Percentiles rank a stretch among this genome's conserved stretches.
phyloP scores from a whole-genome alignment of 371 early-diverging fungal species.

The Mucor circinelloides region DNA sequence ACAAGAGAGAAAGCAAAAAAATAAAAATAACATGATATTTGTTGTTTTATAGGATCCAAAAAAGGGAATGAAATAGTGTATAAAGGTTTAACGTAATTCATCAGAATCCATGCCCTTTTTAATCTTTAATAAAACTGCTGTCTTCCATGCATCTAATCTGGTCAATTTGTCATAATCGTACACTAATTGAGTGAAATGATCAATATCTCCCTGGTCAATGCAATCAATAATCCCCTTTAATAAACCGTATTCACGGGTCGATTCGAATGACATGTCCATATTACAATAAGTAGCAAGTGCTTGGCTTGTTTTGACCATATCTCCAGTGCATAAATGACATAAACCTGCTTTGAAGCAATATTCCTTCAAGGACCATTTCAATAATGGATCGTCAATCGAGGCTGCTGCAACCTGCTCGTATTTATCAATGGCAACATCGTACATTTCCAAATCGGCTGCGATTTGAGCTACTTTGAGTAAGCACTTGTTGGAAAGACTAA shows the following conservation, averaged over 20 bases:
- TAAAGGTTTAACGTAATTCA: constrained; percentile 36
- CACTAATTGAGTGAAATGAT: constrained; percentile 81
- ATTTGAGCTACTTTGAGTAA: constrained; percentile 89
- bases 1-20: not conserved
- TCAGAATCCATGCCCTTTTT: constrained; percentile 61
- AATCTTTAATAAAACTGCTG: constrained; percentile 83
- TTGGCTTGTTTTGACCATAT: constrained; percentile 45
- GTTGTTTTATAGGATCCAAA: constrained; percentile 9
- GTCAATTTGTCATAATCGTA: constrained; percentile 86
- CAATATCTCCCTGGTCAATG: constrained; percentile 78
- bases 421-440: constrained; percentile 84
- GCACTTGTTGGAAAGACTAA: constrained; percentile 86
- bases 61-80: not conserved
- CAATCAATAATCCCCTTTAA: constrained; percentile 75
- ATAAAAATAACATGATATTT: constrained; percentile 13
- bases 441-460: constrained; percentile 87
- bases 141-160: constrained; percentile 96
- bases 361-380: constrained; percentile 94
- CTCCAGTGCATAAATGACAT: constrained; percentile 80
- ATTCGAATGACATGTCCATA: constrained; percentile 85
- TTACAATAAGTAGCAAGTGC: constrained; percentile 47
- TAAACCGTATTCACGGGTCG: constrained; percentile 84
- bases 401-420: constrained; percentile 87
- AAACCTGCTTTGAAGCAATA: constrained; percentile 95
- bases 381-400: constrained; percentile 84